Base-by-base conservation (phyloP, 805 yeast species). In the Lachancea meyersii region DNA sequence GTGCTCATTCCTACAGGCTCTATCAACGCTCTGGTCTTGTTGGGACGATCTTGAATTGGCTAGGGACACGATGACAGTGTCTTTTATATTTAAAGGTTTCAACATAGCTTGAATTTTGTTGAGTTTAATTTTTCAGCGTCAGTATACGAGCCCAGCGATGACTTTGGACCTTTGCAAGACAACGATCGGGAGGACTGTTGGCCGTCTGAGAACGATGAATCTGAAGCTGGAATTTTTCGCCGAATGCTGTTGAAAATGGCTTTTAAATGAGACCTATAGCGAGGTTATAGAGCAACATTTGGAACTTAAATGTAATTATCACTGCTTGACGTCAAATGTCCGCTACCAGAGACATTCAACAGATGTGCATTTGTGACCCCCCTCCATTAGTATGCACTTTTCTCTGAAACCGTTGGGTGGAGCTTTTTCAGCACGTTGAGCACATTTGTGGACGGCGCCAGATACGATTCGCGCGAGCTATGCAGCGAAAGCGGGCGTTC, bases 1-100 rank as follows among this genome's bases (percentile, higher is more conserved):
- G 53, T 46, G 38, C 53, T 51, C 57, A 52, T 51, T 34, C n/a
- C n/a, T n/a, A 28, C n/a, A n/a, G n/a, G 11, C 7, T 23, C 10
- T 23, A 23, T 11, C 7, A 23, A 11, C n/a, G n/a, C n/a, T n/a
- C n/a, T n/a, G 28, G 9, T 13, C 13, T 24, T 9, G 28, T 9
- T n/a, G 34, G 11, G 16, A 19, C 4, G 28, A 10, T 26, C 13
- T 14, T 6, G 13, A 26, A 10, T 5, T 5, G 13, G 13, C 13
- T 6, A 6, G 34, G 34, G 11, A 13, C 4, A 18, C 11, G 11
- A 10, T 4, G 13, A 5, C 28, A 5, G 4, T 14, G 13, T 14
- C 28, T 26, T 26, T 26, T 26, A 26, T 26, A 26, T 5, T 26
- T 26, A 26, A 30, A 30, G 19, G 32, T 30, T 30, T 14, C 17